Evolutionary conservation across 495 filamentous ascomycete genomes (phyloP).

Genomic region (Podospora pseudopauciseta): DNA sequence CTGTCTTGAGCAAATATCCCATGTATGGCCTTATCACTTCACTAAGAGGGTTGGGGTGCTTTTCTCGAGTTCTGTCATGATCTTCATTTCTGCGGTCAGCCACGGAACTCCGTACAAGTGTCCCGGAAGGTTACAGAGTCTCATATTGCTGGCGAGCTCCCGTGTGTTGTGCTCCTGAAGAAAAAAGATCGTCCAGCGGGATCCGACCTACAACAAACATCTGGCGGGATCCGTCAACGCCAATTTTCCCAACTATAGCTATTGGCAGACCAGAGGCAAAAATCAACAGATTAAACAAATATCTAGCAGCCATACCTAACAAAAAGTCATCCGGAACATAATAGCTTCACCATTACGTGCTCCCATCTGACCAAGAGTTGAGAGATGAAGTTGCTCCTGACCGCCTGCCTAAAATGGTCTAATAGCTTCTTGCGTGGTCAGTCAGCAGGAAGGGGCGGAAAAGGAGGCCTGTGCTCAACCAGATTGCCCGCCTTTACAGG

Average conservation of each 20-base stretch:
- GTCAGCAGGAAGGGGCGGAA: neutral
- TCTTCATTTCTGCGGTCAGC: neutral
- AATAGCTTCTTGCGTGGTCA: neutral
- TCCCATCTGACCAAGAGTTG: too few relatives aligned
- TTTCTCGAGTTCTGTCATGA: neutral
- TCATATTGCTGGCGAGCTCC: neutral
- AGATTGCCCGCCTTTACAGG: neutral
- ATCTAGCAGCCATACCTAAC: too few relatives aligned
- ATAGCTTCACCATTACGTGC: too few relatives aligned
- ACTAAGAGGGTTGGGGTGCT: neutral
- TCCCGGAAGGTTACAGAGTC: neutral
- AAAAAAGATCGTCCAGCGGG: constrained; percentile 4
- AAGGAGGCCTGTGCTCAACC: neutral
- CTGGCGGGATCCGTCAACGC: neutral
- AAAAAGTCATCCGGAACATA: too few relatives aligned
- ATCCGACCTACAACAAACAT: neutral
- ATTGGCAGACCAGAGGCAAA: too few relatives aligned
- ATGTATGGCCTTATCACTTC: neutral
- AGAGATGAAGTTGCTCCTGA: constrained; percentile 9
- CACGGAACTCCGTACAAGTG: neutral
- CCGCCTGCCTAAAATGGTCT: constrained; percentile 20
- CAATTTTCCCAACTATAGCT: too few relatives aligned
- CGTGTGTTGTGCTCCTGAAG: constrained; percentile 1
- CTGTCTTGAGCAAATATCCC: neutral
- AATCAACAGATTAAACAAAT: too few relatives aligned